Evolutionary conservation across 768 basidiomycete genomes (phyloP).

Genomic region (Mycena albidolilacea): DNA sequence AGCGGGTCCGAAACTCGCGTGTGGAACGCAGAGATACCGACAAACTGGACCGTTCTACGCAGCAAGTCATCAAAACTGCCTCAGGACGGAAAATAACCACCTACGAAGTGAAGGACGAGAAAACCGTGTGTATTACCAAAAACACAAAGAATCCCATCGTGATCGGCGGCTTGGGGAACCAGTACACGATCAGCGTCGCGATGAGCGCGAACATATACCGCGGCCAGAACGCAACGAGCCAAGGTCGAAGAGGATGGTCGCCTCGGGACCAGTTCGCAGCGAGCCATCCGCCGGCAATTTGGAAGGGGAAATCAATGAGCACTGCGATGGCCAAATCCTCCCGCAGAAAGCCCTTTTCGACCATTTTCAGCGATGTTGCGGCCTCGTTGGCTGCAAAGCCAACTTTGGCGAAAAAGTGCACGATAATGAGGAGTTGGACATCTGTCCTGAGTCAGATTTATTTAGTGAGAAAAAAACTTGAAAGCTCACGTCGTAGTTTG

Average conservation of each 20-base stretch:
- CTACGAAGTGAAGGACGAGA: constrained; percentile 89
- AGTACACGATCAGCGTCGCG: constrained; percentile 83
- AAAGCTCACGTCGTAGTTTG: constrained; percentile 82
- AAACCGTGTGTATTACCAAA: constrained; percentile 85
- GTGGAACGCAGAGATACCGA: constrained; percentile 99
- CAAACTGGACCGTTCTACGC: constrained; percentile 95
- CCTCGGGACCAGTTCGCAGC: constrained; percentile 94
- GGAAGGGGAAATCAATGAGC: constrained; percentile 97
- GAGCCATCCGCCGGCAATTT: constrained; percentile 94
- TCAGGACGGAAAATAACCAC: constrained; percentile 44
- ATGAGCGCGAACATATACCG: constrained; percentile 81
- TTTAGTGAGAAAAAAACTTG: constrained; percentile 1
- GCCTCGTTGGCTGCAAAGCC: constrained; percentile 97
- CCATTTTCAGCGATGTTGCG: constrained; percentile 91
- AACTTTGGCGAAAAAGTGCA: constrained; percentile 94
- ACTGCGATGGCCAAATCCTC: constrained; percentile 98
- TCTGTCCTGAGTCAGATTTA: constrained; percentile 64
- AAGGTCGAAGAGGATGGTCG: constrained; percentile 83
- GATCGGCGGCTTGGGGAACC: constrained; percentile 86
- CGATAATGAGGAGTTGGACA: constrained; percentile 86
- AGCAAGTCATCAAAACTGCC: not conserved
- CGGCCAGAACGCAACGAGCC: constrained; percentile 94
- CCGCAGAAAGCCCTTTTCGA: constrained; percentile 95
- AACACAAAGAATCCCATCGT: constrained; percentile 84
- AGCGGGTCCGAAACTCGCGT: constrained; percentile 96